phyloP scores from a whole-genome alignment of 2,329 filamentous ascomycete species.

The Colletotrichum destructivum region DNA sequence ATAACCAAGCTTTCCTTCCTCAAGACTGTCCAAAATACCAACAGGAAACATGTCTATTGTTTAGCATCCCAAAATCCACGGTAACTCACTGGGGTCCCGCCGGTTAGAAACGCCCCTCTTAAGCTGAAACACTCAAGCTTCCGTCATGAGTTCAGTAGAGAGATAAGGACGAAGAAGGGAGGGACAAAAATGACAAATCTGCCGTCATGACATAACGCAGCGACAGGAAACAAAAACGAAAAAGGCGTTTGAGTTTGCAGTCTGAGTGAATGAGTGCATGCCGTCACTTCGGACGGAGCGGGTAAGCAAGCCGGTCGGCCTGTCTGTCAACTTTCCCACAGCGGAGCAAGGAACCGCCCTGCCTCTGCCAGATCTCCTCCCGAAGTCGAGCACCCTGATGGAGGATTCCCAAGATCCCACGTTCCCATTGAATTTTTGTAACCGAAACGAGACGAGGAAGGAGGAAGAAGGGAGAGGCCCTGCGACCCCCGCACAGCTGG shows the following conservation, averaged over 20 bases:
- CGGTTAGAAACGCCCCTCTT: conserved; percentile 27
- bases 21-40: background rate
- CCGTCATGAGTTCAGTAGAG: conserved; percentile 12
- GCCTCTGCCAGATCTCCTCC: background rate
- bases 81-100: conserved; percentile 23
- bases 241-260: background rate
- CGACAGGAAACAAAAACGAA: background rate
- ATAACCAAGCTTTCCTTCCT: too few species aligned
- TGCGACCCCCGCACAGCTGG: background rate
- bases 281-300: background rate
- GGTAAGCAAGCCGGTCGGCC: too few species aligned
- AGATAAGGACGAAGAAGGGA: background rate
- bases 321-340: background rate
- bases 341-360: background rate
- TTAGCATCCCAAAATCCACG: background rate
- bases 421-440: background rate
- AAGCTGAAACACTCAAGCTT: conserved; percentile 29
- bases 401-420: background rate
- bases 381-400: background rate
- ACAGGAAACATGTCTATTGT: too few species aligned
- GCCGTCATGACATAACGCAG: background rate
- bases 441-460: background rate
- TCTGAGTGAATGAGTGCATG: too few species aligned
- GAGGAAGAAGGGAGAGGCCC: background rate
- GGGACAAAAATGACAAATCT: background rate